A percentile compares a stretch with the other conserved stretches of the same genome.
phyloP scores from a whole-genome alignment of 192 early-diverging fungal species.

The Coemansia sp. region DNA sequence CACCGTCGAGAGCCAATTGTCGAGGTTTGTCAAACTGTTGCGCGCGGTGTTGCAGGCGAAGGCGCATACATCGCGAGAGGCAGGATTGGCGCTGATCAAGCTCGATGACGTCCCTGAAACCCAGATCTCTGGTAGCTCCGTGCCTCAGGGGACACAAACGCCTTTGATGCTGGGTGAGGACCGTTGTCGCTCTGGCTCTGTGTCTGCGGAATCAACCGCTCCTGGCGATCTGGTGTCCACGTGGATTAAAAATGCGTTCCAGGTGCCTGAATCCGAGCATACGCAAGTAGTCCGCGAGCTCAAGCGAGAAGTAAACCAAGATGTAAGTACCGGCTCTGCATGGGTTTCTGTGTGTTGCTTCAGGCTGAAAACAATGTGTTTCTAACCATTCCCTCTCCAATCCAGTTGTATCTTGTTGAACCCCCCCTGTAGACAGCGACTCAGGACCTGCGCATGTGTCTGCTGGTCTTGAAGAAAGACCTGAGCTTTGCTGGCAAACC shows the following conservation, averaged over 20 bases:
- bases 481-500: conserved; percentile 53
- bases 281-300: conserved; percentile 34
- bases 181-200: conserved; percentile 10
- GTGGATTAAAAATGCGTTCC: conserved; percentile 42
- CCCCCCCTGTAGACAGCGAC: conserved; percentile 32
- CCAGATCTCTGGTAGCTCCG: conserved; percentile 9
- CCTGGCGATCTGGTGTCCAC: conserved; percentile 10
- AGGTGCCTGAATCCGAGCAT: conserved; percentile 41
- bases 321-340: conserved; percentile 16
- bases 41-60: conserved; percentile 45
- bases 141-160: conserved; percentile 16
- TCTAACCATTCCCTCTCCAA: too few relatives aligned
- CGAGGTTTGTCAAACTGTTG: conserved; percentile 47
- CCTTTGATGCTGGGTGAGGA: conserved; percentile 4
- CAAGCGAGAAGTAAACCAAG: conserved; percentile 44
- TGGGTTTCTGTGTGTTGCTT: not conserved
- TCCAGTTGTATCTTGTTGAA: too few relatives aligned
- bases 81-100: conserved; percentile 48
- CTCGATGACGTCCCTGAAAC: conserved; percentile 44
- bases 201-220: conserved; percentile 1
- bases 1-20: conserved; percentile 48
- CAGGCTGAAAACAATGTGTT: too few relatives aligned
- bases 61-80: conserved; percentile 52
- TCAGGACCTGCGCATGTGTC: conserved; percentile 45
- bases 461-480: conserved; percentile 45